A percentile compares a stretch with the other conserved stretches of the same genome.
These are phyloP conservation scores for Paramecium primaurelia DNA, from an alignment of 73 alveolate species.

Conservation along the genomic window DNA sequence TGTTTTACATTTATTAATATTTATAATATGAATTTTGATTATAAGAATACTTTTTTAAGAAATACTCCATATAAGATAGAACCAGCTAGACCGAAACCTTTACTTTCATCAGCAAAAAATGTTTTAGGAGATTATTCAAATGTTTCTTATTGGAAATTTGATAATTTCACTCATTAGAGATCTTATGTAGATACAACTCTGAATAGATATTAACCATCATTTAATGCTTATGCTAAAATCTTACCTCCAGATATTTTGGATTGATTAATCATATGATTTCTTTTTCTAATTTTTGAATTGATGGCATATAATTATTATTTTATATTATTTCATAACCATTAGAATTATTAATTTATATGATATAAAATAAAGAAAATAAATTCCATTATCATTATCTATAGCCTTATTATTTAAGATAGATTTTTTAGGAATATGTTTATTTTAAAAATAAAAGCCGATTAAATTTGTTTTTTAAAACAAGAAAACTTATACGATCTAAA, in stretches of 20 bases:
- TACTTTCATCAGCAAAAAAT: not conserved
- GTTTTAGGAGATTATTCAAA: not conserved
- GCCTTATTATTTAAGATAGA: too few relatives aligned
- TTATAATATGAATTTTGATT: constrained; percentile 3
- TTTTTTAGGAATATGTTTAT: too few relatives aligned
- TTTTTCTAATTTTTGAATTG: not conserved
- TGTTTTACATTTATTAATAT: not conserved
- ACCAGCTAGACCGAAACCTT: not conserved
- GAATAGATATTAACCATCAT: not conserved
- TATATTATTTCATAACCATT: not conserved
- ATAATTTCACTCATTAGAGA: not conserved
- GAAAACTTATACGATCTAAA: too few relatives aligned
- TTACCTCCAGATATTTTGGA: not conserved
- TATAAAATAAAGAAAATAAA: not conserved
- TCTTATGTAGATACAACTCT: not conserved
- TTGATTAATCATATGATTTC: not conserved
- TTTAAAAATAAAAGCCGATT: not conserved
- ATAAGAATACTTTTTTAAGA: not conserved
- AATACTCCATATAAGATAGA: not conserved
- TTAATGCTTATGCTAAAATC: not conserved
- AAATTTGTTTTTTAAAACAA: too few relatives aligned
- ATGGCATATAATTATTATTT: too few relatives aligned
- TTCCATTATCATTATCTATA: too few relatives aligned
- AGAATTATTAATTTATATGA: not conserved
- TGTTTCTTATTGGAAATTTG: not conserved